Base-by-base conservation (phyloP, 805 yeast species). In the Pichia paraexigua region DNA sequence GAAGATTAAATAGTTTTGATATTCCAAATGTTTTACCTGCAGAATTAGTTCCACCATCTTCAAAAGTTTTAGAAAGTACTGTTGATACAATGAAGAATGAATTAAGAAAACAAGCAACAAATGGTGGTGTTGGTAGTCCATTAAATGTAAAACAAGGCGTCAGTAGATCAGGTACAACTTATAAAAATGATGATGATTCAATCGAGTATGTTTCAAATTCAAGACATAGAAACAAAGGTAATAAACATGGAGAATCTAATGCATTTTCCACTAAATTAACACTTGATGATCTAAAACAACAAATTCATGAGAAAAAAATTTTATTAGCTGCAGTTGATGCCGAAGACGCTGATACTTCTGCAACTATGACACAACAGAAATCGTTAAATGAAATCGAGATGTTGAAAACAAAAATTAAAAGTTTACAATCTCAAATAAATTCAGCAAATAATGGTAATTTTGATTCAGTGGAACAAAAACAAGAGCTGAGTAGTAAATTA, bases 1-100 rank as follows among this genome's bases (percentile, higher is more conserved):
- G 97, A 66, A 79, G 92, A 56, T 72, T 92, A 63, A 91, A 90
- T 63, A 97, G 97, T 2, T 81, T 79, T 56, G 88, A 85, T n/a
- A 70, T 94, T 47, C 99, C 99, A 24, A 64, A 74, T 46, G 73
- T 82, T 50, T 75, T 92, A 49, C 98, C 98, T 3, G 89, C 95
- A 2, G 95, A 90, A 63, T 77, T 92, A 56, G 72, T 90, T 30
- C 98, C 99, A 9, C 95, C 96, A 2, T 85, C 95, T 9, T 78
- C 85, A 40, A 80, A 82, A 60, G 75, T 85, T 53, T 70, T 94
- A 53, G 84, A 86, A 56, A 88, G 83, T 58, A 77, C 85, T 17
- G 78, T 85, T 65, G 76, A 76, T 60, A 78, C 81, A 48, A 79
- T 90, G 65, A 92, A 91, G 67, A 77, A 82, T 50, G 77, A 79